Evolutionary conservation across 306 rosid genomes (phyloP), one percentile per base, ranked within the genome.

Genomic region (Oemleria cerasiformis): DNA sequence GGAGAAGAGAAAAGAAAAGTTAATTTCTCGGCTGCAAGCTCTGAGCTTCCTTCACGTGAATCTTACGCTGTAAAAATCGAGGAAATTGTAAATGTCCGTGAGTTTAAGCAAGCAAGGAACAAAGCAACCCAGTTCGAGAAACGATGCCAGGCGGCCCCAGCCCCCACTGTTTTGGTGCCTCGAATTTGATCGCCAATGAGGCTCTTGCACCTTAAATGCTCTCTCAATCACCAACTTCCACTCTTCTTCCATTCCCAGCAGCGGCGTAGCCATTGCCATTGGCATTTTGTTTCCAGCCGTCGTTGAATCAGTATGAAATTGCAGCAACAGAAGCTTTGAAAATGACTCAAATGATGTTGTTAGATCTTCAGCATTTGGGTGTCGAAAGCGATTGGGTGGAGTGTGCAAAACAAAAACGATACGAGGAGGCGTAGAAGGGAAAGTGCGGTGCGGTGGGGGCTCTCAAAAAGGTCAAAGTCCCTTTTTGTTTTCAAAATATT

Each of bases 41-140:
- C 77, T 47, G 85, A 61, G 68, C 34, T 66, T 65, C 73, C 71
- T 71, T 82, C 89, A 85, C 89, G 85, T 82, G 86, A 82, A 79
- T 83, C 59, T 41, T 73, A 66, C 54, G 70, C 75, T 71, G 54
- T 43, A 54, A 59, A 34, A 30, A n/a, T n/a, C 1, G 9, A 9
- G 5, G 10, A 11, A 19, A 25, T n/a, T 38, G 67, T 39, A 54
- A 40, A 68, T 82, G 84, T 67, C 81, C 73, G 81, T 76, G 82
- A 71, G 70, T 40, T 30, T 58, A 12, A 6, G 57, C 58, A 53
- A 67, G 71, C 23, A 38, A 36, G 36, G 4, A 30, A 30, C 36
- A 30, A 30, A 30, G 36, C 36, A 30, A 30, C 36, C 36, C 36
- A 30, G 3, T 30, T 30, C 2, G 36, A 41, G 65, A 74, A 78